phyloP scores from a whole-genome alignment of 257 asterid species.

The Nyctanthes arbortristis region DNA sequence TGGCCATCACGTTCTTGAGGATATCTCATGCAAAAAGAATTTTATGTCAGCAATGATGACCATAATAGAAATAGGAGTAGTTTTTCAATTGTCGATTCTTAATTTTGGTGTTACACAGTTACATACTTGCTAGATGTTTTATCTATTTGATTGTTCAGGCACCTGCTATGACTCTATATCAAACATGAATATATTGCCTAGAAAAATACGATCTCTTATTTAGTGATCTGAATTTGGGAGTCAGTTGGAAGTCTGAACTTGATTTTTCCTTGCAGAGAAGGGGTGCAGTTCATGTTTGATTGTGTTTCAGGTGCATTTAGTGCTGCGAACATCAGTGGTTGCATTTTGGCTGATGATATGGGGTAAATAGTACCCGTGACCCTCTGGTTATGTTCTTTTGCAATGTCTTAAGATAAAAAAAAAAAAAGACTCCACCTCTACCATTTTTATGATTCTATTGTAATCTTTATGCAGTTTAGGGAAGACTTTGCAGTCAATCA shows the following conservation, averaged over 20 bases:
- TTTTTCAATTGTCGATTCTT: conserved; percentile 10
- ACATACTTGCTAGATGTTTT: conserved; percentile 17
- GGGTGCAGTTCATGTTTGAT: conserved; percentile 98
- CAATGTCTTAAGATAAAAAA: neutral
- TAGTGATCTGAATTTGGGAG: conserved; percentile 10
- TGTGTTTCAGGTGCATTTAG: conserved; percentile 82
- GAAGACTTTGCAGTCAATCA: conserved; percentile 93
- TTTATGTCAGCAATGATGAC: conserved; percentile 10
- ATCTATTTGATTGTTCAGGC: conserved; percentile 8
- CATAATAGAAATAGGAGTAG: conserved; percentile 10
- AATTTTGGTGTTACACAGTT: conserved; percentile 9
- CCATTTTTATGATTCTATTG: conserved; percentile 19
- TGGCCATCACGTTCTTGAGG: conserved; percentile 15
- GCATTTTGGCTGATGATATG: conserved; percentile 99
- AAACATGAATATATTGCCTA: neutral
- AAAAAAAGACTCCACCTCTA: neutral
- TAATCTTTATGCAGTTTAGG: conserved; percentile 67
- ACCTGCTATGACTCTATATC: conserved; percentile 1
- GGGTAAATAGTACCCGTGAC: conserved; percentile 58
- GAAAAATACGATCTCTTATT: neutral
- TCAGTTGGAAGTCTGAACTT: conserved; percentile 29
- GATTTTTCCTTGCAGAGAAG: conserved; percentile 76
- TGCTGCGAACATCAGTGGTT: conserved; percentile 76
- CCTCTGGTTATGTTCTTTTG: conserved; percentile 16
- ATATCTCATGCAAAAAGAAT: conserved; percentile 6